Evolutionary conservation across 441 rosid genomes (phyloP), one percentile per base, ranked within the genome.

Genomic region (Brassica balearica): DNA sequence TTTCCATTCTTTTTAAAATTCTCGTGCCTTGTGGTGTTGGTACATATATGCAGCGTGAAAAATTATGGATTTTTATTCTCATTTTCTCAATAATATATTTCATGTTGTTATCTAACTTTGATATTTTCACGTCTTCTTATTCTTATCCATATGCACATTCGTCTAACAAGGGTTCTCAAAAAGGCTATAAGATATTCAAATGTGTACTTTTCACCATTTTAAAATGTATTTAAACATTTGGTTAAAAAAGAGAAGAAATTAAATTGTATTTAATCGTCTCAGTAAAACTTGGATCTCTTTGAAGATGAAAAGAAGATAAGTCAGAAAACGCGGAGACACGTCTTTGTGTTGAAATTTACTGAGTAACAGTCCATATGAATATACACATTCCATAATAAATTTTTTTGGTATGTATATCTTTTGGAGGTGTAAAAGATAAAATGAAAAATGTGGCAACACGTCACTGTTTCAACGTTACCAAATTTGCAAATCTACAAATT

Each of bases 1-100:
- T 53, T 25, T 79, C 75, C 82, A 68, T 68, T 73, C 74, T 23
- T 73, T 25, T 53, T 22, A n/a, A 63, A 72, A 78, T 23, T 20
- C 27, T 3, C 22, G 19, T 67, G 69, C 22, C 64, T 14, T 67
- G 73, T 65, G 72, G 62, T 65, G 56, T 51, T 76, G 41, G 27
- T 53, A 56, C 46, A 58, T 15, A 15, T 15, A 15, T 8, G 56
- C 51, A 67, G 63, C 73, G 73, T 78, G 58, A 72, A 59, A 12
- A 25, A 41, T 43, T 56, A 15, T 43, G 20, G 41, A 71, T 56
- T 56, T 41, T 71, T 58, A 66, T 78, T 46, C 81, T 77, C 55
- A 43, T 5, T 65, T 23, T 71, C 51, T 71, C 9, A 63, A 65
- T 41, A 10, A 41, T 12, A 77, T 65, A 32, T 56, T 65, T 58